Evolutionary conservation across 2,329 filamentous ascomycete genomes (phyloP).

Genomic region (Daldinia eschscholtzii): DNA sequence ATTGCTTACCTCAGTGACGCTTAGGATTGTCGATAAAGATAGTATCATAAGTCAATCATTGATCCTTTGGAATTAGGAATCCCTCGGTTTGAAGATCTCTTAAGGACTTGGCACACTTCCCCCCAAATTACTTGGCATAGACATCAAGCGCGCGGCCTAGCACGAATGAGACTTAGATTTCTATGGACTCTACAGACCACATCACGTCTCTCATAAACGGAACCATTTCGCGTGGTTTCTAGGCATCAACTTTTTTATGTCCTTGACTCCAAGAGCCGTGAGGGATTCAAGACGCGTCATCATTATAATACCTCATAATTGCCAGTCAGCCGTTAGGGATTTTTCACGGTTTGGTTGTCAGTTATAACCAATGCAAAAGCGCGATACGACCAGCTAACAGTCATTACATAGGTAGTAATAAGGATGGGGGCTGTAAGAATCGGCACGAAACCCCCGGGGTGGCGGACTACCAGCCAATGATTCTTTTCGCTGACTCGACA

Average conservation of each 20-base stretch:
- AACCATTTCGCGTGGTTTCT: conserved; percentile 11
- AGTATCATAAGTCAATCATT: conserved; percentile 18
- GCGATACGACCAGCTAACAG: not conserved
- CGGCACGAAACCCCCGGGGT: conserved; percentile 18
- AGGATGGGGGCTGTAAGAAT: conserved; percentile 5
- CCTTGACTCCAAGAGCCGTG: conserved; percentile 7
- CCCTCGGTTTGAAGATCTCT: conserved; percentile 39
- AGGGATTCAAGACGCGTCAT: conserved; percentile 26
- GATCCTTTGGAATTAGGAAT: conserved; percentile 23
- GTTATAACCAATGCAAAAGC: conserved; percentile 2
- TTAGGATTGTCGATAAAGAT: conserved; percentile 17
- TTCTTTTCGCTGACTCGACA: conserved; percentile 9
- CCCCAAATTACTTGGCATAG: conserved; percentile 35
- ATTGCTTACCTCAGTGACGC: conserved; percentile 4
- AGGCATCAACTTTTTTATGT: not conserved
- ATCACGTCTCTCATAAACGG: conserved; percentile 1
- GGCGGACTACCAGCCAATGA: conserved; percentile 2
- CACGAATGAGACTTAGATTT: conserved; percentile 19
- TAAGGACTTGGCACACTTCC: conserved; percentile 34
- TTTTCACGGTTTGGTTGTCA: not conserved
- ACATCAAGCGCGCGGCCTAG: conserved; percentile 17
- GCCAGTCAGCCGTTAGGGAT: not conserved
- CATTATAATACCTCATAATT: conserved; percentile 23
- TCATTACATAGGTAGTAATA: too few species aligned
- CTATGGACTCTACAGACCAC: conserved; percentile 18